These are phyloP conservation scores for Kodamaea neixiangensis DNA, from an alignment of 805 yeast genomes.

Conservation along the genomic window DNA sequence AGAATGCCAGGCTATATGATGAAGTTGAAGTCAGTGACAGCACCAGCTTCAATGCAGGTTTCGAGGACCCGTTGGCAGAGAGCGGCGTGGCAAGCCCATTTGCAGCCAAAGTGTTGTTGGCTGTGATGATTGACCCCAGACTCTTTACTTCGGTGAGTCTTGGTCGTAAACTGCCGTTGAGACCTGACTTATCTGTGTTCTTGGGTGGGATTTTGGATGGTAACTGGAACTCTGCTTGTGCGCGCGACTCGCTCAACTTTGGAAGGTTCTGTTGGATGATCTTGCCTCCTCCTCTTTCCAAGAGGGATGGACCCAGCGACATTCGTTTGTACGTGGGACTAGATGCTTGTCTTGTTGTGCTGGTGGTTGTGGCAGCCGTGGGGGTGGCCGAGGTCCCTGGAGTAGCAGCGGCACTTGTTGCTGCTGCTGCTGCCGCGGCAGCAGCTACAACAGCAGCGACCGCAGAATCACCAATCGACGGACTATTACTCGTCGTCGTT, in stretches of 20 bases:
- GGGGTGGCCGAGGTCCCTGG: too few species aligned
- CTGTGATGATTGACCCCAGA: constrained; percentile 11
- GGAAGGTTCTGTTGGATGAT: constrained; percentile 31
- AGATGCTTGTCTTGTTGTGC: constrained; percentile 6
- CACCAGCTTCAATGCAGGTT: constrained; percentile 9
- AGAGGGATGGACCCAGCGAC: constrained; percentile 35
- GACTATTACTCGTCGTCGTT: background rate
- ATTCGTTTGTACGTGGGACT: constrained; percentile 17
- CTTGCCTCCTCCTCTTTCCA: constrained; percentile 46
- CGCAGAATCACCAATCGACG: constrained; percentile 1
- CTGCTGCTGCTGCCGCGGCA: background rate
- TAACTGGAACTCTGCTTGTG: constrained; percentile 16
- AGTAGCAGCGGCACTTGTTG: too few species aligned
- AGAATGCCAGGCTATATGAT: constrained; percentile 2
- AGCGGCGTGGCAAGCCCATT: constrained; percentile 2
- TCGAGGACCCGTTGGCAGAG: constrained; percentile 7
- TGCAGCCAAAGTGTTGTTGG: constrained; percentile 1
- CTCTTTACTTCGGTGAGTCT: constrained; percentile 27
- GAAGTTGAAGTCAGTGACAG: constrained; percentile 7
- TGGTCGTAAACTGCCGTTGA: constrained; percentile 17
- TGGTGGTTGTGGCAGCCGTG: background rate
- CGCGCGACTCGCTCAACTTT: constrained; percentile 15
- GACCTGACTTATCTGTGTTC: constrained; percentile 7
- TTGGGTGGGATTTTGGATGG: constrained; percentile 13
- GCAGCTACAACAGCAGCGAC: background rate